Conservation (phyloP, 208 protist genomes). For the Crithidia mellificae region DNA sequence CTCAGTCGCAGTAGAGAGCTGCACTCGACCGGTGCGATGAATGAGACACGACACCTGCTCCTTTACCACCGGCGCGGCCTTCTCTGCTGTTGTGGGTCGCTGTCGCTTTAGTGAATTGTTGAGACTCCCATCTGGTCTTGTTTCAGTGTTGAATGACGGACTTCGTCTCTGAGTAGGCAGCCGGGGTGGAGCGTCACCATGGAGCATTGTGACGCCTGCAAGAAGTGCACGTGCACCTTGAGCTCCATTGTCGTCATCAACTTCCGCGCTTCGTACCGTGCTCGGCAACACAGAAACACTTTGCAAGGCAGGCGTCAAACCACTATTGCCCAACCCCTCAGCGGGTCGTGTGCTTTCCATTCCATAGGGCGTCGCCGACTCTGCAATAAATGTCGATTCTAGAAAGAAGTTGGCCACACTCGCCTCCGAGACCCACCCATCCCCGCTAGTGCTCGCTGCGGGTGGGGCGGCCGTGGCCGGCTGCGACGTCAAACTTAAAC, state of each 20-base stretch:
- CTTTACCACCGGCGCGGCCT: background rate
- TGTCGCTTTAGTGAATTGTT: background rate
- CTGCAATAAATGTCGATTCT: slow-evolving; percentile 35
- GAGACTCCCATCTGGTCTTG: background rate
- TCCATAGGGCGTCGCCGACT: slow-evolving; percentile 21
- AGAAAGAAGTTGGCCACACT: slow-evolving; percentile 29
- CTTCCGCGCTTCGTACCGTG: no score
- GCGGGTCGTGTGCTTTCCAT: slow-evolving; percentile 8
- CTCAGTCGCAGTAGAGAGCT: slow-evolving; percentile 17
- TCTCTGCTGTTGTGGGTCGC: background rate
- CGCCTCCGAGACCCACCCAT: slow-evolving; percentile 26
- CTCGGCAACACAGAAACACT: no score
- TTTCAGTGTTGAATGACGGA: no score
- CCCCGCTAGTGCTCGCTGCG: no score
- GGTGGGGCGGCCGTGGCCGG: background rate
- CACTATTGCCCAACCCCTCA: background rate
- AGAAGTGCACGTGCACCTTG: no score
- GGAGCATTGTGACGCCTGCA: no score
- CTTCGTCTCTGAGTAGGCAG: no score
- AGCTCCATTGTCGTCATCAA: no score
- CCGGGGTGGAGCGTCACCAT: no score
- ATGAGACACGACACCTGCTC: slow-evolving; percentile 31
- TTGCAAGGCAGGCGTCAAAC: background rate
- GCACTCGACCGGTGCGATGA: slow-evolving; percentile 18
- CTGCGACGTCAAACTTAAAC: background rate